Base-by-base conservation (phyloP, 2,329 filamentous ascomycete species). In the Aspergillus ruber region DNA sequence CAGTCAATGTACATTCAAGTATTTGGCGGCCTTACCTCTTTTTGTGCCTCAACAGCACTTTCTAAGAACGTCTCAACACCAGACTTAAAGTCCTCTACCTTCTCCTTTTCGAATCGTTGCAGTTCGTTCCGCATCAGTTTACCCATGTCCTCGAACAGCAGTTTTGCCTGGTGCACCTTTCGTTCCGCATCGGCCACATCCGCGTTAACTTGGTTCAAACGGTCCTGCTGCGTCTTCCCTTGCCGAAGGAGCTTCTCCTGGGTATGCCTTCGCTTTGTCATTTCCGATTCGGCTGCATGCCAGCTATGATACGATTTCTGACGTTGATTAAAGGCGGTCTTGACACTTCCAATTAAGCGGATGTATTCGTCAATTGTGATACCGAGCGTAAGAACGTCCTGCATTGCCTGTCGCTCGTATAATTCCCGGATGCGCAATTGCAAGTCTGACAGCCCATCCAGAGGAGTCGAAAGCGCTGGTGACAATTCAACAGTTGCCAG, bases 361-460 rank as follows among this genome's bases (percentile, higher is more conserved):
- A 98, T 94, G 70, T 98, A 98, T 71, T 98, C 93, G 56, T 98
- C 93, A 53, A 98, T 90, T 39, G 95, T 95, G 62, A 97, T 97
- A 33, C 93, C 93, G 55, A 98, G 83, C 0, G 93, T 98, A 44
- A 98, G 78, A 27, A 97, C 85, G 64, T 98, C 93, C 67, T 98
- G 93, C 71, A 96, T 90, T 9, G 93, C 93, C 69, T 98, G 93
- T 18, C 93, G 86, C 59, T 96, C 90, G 65, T 98, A 97, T 1
- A 98, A 82, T 61, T 98, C 93, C 50, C 86, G 84, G 56, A 98
- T 95, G 33, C 91, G 90, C 51, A 95, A 78, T 68, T 98, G 93
- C 2, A 98, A 79, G 58, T 96, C 90, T 2, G 91, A 95, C 8
- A 98, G 79, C 17, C 89, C 88, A 58, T 95, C 91, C 6, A 98